These are phyloP conservation scores for Pseudogymnoascus sp. DNA, from an alignment of 2,329 filamentous ascomycete genomes.

Conservation along the genomic window DNA sequence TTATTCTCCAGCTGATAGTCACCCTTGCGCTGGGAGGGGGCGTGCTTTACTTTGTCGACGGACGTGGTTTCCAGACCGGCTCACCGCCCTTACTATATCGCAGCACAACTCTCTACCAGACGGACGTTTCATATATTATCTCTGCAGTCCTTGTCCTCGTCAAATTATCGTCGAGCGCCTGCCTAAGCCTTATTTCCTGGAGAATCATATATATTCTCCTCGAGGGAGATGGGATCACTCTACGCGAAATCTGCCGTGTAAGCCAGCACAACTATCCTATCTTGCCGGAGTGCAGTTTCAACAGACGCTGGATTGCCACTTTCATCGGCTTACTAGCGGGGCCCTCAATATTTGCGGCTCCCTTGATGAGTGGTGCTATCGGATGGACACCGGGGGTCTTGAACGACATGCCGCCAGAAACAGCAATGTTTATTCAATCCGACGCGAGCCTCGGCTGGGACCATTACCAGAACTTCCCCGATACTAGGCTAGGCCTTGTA, in stretches of 20 bases:
- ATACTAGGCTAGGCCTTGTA: neutral
- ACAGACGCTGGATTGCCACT: neutral
- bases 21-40: neutral
- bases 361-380: neutral
- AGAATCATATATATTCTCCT: neutral
- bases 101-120: neutral
- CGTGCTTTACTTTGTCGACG: neutral
- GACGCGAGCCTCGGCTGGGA: neutral
- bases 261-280: neutral
- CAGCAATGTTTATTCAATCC: neutral
- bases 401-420: neutral
- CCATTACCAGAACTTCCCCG: neutral
- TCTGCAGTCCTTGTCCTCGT: neutral
- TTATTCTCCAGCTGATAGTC: neutral
- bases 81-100: neutral
- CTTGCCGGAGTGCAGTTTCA: neutral
- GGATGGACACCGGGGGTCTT: neutral
- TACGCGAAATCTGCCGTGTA: neutral
- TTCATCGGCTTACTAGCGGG: neutral
- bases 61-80: neutral
- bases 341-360: neutral
- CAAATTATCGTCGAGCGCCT: neutral
- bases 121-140: neutral
- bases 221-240: neutral
- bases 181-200: neutral